Conservation (phyloP, 331 rosid genomes). For the Ulmus americana region DNA sequence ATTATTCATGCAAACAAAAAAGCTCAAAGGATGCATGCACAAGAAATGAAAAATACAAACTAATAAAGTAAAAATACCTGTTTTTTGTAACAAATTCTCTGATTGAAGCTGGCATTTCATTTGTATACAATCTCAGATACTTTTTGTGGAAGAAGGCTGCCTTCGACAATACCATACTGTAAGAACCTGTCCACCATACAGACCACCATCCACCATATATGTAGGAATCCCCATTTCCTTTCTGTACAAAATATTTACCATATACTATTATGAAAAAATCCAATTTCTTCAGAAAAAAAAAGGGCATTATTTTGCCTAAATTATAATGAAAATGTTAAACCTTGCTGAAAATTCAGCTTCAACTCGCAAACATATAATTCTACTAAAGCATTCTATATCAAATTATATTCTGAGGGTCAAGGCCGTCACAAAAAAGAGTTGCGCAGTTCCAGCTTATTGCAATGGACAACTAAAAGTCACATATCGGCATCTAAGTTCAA, state of each 20-base stretch:
- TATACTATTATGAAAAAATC: no score
- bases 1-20: neutral
- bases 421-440: neutral
- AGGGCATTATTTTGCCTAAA: neutral
- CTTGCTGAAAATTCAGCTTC: slow-evolving; percentile 1
- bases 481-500: neutral
- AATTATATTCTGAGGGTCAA: neutral
- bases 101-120: slow-evolving; percentile 77
- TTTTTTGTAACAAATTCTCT: slow-evolving; percentile 57
- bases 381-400: neutral
- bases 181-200: slow-evolving; percentile 96
- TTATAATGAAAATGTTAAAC: neutral
- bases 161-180: slow-evolving; percentile 96
- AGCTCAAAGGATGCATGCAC: neutral
- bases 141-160: slow-evolving; percentile 95
- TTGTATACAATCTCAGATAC: slow-evolving; percentile 61
- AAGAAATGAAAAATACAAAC: slow-evolving; percentile 5
- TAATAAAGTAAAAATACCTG: slow-evolving; percentile 48
- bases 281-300: no score
- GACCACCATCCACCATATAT: slow-evolving; percentile 99
- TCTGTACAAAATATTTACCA: slow-evolving; percentile 37
- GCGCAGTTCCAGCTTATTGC: neutral
- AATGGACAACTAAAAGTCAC: neutral
- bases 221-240: slow-evolving; percentile 36
- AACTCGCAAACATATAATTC: neutral